A percentile compares a stretch with the other conserved stretches of the same genome.
These are phyloP conservation scores for Colletotrichum trifolii DNA, from an alignment of 2,329 filamentous ascomycete genomes.

Conservation along the genomic window DNA sequence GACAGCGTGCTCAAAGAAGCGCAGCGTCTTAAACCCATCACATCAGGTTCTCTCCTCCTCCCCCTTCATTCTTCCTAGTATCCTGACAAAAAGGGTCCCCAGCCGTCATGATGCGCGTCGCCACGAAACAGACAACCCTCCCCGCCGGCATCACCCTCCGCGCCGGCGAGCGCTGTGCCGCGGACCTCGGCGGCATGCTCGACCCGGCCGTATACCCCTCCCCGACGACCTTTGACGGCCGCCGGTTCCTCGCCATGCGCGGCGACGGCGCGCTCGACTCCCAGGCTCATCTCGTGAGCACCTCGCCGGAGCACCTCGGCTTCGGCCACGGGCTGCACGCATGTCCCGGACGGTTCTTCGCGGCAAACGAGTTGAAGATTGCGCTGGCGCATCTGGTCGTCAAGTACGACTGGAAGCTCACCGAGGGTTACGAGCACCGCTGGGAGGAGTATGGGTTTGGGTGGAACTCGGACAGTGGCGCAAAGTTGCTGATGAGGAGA, in stretches of 20 bases:
- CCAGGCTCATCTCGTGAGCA: conserved; percentile 52
- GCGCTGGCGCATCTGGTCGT: conserved; percentile 31
- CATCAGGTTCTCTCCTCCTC: not conserved
- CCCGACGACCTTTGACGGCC: conserved; percentile 6
- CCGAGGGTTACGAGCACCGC: conserved; percentile 11
- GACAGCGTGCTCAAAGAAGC: conserved; percentile 56
- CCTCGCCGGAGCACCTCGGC: conserved; percentile 47
- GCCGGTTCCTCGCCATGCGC: conserved; percentile 25
- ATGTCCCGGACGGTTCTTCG: conserved; percentile 58
- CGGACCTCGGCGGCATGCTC: conserved; percentile 14
- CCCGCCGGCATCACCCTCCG: conserved; percentile 27
- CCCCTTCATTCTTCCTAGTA: not conserved
- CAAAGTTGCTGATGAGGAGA: conserved; percentile 22
- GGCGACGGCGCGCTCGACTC: not conserved
- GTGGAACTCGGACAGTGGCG: conserved; percentile 7
- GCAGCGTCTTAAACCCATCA: conserved; percentile 40
- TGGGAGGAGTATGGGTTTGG: conserved; percentile 8
- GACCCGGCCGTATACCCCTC: conserved; percentile 13
- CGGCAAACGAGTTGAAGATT: conserved; percentile 55
- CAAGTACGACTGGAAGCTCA: conserved; percentile 29
- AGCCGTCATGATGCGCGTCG: conserved; percentile 26
- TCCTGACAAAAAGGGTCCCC: not conserved
- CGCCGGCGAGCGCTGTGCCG: conserved; percentile 19
- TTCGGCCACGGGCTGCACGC: conserved; percentile 53
- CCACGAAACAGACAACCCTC: conserved; percentile 7